Base-by-base conservation (phyloP, 1,284 basidiomycete genomes). In the Moesziomyces parantarcticus region DNA sequence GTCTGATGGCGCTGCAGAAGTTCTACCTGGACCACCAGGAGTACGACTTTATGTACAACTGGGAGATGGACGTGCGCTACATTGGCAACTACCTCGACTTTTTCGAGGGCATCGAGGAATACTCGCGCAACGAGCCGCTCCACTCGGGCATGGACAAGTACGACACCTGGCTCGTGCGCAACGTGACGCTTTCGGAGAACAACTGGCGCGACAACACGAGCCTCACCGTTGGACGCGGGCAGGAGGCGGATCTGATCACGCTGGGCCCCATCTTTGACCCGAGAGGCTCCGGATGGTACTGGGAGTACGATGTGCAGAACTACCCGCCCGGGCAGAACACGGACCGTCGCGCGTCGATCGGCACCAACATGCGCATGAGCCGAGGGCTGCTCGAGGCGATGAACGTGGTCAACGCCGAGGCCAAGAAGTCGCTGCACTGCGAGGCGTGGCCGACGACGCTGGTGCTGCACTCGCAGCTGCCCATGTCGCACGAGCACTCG, bases 21-120 rank as follows among this genome's bases (percentile, higher is more conserved):
- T 83, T 83, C 67, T 83, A 79, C 61, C 70, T 83, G 45, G 80
- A 83, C 64, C 82, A 83, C 67, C 78, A 78, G 55, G 82, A 83
- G 70, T 83, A 83, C 61, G 82, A 83, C 65, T 83, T 76, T 25
- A 72, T 83, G 23, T 83, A 77, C 65, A 83, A 83, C 70, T 83
- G 82, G 82, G 82, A 83, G 74, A 83, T 83, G 81, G 82, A 83
- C 53, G 81, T 82, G 47, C 75, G 82, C 16, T 83, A 82, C 70
- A 81, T 82, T 41, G 82, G 82, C 54, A 82, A 83, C 67, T 83
- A 83, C 68, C 76, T 79, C 57, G 81, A 83, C 61, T 83, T 77
- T 50, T 78, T 83, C 47, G 81, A 83, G 57, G 81, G 81, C 25
- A 74, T 83, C 51, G 80, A 83, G 50, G 79, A 76, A 23, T 83